phyloP scores from a whole-genome alignment of 225 moss, liverwort and hornwort species.

The Polytrichum formosum region DNA sequence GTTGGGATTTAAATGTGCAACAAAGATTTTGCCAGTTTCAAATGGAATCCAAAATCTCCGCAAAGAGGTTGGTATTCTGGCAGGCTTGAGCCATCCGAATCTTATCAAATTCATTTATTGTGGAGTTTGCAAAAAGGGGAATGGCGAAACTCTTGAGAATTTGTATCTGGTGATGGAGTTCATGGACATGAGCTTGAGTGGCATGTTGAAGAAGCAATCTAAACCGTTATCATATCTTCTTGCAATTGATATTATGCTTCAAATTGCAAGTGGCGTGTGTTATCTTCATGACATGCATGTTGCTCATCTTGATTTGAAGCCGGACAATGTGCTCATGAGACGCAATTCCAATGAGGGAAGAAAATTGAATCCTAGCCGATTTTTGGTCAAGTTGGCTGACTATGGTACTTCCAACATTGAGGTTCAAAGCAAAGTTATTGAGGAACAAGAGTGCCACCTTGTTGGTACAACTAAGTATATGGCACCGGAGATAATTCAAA shows the following conservation, averaged over 20 bases:
- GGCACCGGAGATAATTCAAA: slow-evolving; percentile 16
- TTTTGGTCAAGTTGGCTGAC: slow-evolving; percentile 15
- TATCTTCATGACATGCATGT: slow-evolving; percentile 16
- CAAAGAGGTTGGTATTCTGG: slow-evolving; percentile 16
- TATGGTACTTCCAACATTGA: slow-evolving; percentile 20
- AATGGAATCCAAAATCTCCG: not conserved
- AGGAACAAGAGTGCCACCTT: not conserved
- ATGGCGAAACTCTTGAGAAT: not conserved
- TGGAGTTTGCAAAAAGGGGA: not conserved
- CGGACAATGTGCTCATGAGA: slow-evolving; percentile 19
- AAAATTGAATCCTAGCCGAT: not conserved
- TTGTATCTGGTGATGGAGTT: slow-evolving; percentile 21
- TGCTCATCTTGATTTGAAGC: slow-evolving; percentile 24
- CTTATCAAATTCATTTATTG: slow-evolving; percentile 21
- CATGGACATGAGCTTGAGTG: slow-evolving; percentile 11
- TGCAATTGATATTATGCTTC: slow-evolving; percentile 17
- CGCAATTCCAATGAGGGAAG: not conserved
- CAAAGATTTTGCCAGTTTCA: slow-evolving; percentile 10
- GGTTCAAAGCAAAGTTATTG: slow-evolving; percentile 5
- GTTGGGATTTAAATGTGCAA: slow-evolving; percentile 15
- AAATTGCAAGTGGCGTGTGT: slow-evolving; percentile 21
- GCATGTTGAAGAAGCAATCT: slow-evolving; percentile 1
- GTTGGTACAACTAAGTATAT: slow-evolving; percentile 18
- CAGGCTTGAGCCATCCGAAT: slow-evolving; percentile 8
- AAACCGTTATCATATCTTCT: slow-evolving; percentile 5